Conservation (phyloP, 164 flowering plant species). For the Vitis labrusca region DNA sequence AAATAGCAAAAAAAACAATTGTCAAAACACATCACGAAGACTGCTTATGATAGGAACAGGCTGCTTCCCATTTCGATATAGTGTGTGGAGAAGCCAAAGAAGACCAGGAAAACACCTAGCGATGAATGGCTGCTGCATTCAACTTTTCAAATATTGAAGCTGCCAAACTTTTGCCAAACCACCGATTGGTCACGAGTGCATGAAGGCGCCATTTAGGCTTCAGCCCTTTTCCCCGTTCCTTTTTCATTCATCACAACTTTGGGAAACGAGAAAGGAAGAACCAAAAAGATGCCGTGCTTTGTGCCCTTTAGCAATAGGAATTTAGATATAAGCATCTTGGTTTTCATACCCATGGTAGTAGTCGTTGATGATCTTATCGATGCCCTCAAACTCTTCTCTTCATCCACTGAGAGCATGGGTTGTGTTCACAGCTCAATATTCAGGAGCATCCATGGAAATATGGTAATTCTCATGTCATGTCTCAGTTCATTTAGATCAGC, state of each 20-base stretch:
- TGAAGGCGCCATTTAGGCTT: too few species aligned
- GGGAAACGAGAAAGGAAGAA: not conserved
- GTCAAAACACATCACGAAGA: too few species aligned
- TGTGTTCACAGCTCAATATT: constrained; percentile 56
- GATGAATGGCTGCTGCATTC: too few species aligned
- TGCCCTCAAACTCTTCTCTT: constrained; percentile 43
- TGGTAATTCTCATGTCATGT: constrained; percentile 29
- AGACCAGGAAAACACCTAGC: too few species aligned
- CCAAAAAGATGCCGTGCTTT: constrained; percentile 45
- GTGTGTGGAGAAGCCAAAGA: too few species aligned
- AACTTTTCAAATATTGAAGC: too few species aligned
- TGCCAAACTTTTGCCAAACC: too few species aligned
- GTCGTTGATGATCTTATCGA: constrained; percentile 41
- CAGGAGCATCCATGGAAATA: constrained; percentile 67
- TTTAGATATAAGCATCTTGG: constrained; percentile 43
- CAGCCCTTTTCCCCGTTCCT: not conserved
- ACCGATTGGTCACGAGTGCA: too few species aligned
- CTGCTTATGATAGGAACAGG: too few species aligned
- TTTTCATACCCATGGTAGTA: constrained; percentile 45
- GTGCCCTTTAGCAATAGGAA: constrained; percentile 52
- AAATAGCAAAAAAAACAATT: too few species aligned
- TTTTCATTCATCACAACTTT: not conserved
- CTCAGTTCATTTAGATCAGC: not conserved
- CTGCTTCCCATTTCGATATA: too few species aligned
- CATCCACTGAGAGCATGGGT: constrained; percentile 43